A percentile compares a stretch with the other conserved stretches of the same genome.
These are phyloP conservation scores for Exsudoporus floridanus DNA, from an alignment of 1,284 basidiomycete genomes.

Conservation along the genomic window DNA sequence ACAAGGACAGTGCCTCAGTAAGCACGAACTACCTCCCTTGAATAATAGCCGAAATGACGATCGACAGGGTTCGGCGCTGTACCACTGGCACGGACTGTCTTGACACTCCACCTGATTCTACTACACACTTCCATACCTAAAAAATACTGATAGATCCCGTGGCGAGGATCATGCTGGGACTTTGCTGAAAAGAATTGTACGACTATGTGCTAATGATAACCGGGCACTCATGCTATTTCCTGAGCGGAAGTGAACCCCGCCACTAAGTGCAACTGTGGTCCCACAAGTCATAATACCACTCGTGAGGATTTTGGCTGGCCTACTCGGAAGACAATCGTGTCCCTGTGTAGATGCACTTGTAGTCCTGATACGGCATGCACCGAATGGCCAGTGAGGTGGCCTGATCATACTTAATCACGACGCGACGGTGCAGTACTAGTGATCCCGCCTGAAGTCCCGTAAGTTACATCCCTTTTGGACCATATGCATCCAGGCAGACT, in stretches of 20 bases:
- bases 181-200: not conserved
- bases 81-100: slow-evolving; percentile 33
- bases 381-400: not conserved
- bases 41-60: not conserved
- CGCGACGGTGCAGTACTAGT: not conserved
- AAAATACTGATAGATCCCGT: not conserved
- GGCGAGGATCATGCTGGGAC: not conserved
- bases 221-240: not conserved
- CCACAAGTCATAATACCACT: not conserved
- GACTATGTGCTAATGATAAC: not conserved
- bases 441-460: not conserved
- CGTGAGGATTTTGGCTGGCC: not conserved
- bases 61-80: slow-evolving; percentile 30
- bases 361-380: not conserved
- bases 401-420: not conserved
- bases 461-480: no score
- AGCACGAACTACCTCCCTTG: not conserved
- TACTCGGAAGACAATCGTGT: not conserved
- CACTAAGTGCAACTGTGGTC: not conserved
- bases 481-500: not conserved
- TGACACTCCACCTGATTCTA: slow-evolving; percentile 9
- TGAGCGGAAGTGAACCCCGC: not conserved
- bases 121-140: not conserved
- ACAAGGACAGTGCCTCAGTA: slow-evolving; percentile 71
- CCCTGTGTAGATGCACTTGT: not conserved